phyloP scores from a whole-genome alignment of 768 basidiomycete species.

The Terana coerulea region DNA sequence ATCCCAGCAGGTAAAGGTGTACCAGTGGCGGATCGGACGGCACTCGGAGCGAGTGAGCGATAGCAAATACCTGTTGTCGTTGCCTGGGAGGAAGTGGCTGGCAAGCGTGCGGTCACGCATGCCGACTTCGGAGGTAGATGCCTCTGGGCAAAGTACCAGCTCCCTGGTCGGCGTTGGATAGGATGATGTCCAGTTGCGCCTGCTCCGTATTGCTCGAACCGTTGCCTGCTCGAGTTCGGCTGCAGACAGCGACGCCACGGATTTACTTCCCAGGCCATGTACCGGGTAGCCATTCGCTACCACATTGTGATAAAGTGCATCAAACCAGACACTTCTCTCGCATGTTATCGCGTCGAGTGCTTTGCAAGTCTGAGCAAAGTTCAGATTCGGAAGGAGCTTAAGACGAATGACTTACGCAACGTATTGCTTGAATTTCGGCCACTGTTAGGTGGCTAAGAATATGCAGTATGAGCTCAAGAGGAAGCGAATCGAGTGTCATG shows the following conservation, averaged over 20 bases:
- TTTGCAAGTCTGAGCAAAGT: slow-evolving; percentile 41
- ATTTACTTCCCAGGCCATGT: slow-evolving; percentile 32
- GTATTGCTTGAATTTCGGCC: too few relatives aligned
- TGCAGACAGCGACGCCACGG: slow-evolving; percentile 35
- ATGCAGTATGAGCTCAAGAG: too few relatives aligned
- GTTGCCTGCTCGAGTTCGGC: slow-evolving; percentile 42
- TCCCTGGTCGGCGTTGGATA: slow-evolving; percentile 30
- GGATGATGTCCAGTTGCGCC: slow-evolving; percentile 46
- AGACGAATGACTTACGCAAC: too few relatives aligned
- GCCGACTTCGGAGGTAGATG: slow-evolving; percentile 21
- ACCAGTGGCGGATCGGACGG: slow-evolving; percentile 20
- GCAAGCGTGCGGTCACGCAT: slow-evolving; percentile 35
- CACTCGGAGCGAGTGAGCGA: slow-evolving; percentile 34
- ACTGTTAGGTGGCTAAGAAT: too few relatives aligned
- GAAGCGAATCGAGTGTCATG: too few relatives aligned
- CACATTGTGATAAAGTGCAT: slow-evolving; percentile 39
- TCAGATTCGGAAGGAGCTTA: too few relatives aligned
- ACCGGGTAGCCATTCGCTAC: slow-evolving; percentile 42
- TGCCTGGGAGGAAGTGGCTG: slow-evolving; percentile 44
- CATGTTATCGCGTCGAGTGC: slow-evolving; percentile 38
- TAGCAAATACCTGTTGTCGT: slow-evolving; percentile 42
- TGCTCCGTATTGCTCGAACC: slow-evolving; percentile 37
- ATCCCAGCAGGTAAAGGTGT: slow-evolving; percentile 58
- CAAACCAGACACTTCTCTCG: slow-evolving; percentile 48
- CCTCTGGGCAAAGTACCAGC: slow-evolving; percentile 18